Base-by-base conservation (phyloP, 495 filamentous ascomycete genomes). In the Alectoria sarmentosa region DNA sequence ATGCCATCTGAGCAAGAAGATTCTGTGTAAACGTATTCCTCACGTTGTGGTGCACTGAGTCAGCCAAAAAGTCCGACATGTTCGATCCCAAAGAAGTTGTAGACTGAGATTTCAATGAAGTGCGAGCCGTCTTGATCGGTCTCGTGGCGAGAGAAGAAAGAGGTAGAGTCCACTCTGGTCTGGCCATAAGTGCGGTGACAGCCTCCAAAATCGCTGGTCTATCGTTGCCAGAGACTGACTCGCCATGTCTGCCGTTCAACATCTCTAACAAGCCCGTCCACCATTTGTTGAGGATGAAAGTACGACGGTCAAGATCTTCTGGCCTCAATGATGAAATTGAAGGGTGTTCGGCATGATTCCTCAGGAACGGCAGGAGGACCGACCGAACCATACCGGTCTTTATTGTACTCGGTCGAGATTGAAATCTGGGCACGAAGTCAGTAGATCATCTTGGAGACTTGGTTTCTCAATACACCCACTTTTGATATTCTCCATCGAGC, bases 31-130 rank as follows among this genome's bases (percentile, higher is more conserved):
- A 98, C 69, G 92, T 88, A 70, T 90, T 93, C 60, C 89, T 85
- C n/a, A 96, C 87, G 73, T 98, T 98, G 72, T 98, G 93, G 69
- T 91, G 87, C 19, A 96, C 88, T 8, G 93, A 96, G 69, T 97
- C 92, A 56, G 89, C 80, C 54, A 96, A 78, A 67, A 95, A 93
- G 63, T 90, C 86, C 10, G 90, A 93, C 60, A 65, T 65, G 11
- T 80, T 79, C 32, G 88, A 89, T 46, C 79, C 78, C 19, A 86
- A 70, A 5, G 85, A 86, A 5, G 72, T 75, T 34, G 80, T 79
- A 6, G 85, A 85, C n/a, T 75, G 75, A 49, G 75, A 76, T 59
- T 79, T 81, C 37, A 66, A 77, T 72, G 71, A 74, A 74, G 69
- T 79, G 41, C 65, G 72, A 6, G 77, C 72, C 10, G 73, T 75